phyloP scores from a whole-genome alignment of 768 basidiomycete genomes.

The Psilocybe cubensis region DNA sequence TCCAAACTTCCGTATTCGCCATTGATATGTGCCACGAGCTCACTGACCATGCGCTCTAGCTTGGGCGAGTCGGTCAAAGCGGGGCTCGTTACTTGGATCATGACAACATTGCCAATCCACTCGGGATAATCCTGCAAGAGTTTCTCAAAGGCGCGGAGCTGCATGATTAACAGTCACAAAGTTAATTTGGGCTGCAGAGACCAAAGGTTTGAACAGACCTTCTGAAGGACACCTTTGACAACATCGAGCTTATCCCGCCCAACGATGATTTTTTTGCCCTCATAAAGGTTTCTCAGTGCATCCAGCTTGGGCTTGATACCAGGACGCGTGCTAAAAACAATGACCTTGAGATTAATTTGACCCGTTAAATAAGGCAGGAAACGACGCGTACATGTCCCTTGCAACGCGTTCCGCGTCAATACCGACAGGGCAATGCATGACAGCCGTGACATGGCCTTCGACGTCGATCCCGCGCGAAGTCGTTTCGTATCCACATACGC shows the following conservation, averaged over 20 bases:
- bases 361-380: background rate
- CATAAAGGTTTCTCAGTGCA: constrained; percentile 81
- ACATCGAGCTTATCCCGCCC: constrained; percentile 97
- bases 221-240: constrained; percentile 98
- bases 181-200: too few relatives aligned
- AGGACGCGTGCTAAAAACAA: constrained; percentile 55
- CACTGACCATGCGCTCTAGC: constrained; percentile 91
- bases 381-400: constrained; percentile 64
- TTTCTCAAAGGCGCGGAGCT: constrained; percentile 96
- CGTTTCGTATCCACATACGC: constrained; percentile 95
- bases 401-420: constrained; percentile 92
- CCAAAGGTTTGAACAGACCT: constrained; percentile 47
- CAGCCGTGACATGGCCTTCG: constrained; percentile 79
- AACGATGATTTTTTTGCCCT: constrained; percentile 98
- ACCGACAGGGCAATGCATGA: constrained; percentile 94
- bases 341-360: background rate
- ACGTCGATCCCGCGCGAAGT: constrained; percentile 77
- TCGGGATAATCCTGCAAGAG: constrained; percentile 92
- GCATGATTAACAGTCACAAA: background rate
- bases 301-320: constrained; percentile 92
- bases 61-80: constrained; percentile 91
- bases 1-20: constrained; percentile 93
- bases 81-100: constrained; percentile 94
- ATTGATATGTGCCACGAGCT: constrained; percentile 94
- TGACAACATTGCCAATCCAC: constrained; percentile 90